Base-by-base conservation (phyloP, 2,329 filamentous ascomycete genomes). In the Ophiosphaerella herpotricha region DNA sequence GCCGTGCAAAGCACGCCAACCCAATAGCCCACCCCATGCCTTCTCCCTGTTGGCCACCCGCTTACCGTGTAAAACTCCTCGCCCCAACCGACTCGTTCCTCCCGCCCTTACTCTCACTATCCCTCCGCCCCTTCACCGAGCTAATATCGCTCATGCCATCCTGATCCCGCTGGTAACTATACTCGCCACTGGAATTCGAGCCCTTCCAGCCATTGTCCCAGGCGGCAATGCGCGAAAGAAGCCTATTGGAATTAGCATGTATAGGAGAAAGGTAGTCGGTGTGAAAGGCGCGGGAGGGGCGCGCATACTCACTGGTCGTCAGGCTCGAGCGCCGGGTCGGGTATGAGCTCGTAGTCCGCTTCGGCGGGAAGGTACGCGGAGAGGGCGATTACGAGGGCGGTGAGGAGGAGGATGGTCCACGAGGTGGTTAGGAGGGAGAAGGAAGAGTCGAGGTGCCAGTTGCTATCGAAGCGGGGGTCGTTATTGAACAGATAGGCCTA, bases 401-500 rank as follows among this genome's bases (percentile, higher is more conserved):
- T 80, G 13, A 85, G 54, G 31, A 82, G 58, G 52, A 82, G 74
- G 3, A 85, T 68, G 46, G 74, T 77, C 82, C 83, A 86, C 60
- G 82, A 85, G 23, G 82, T 76, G 21, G 82, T 86, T 69, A 75
- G 79, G 12, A 96, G 82, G 29, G 88, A 82, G 84, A 89, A 97
- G 1, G 89, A 90, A 46, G 82, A 84, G 65, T 90, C 91, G 46
- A 97, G 81, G 51, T 81, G 80, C 89, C 91, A 97, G 52, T 91
- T 91, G 14, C 88, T 81, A 64, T 87, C 85, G 71, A 97, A 97
- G 61, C 90, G 86, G 41, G 88, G 84, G 70, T 96, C 89, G 67
- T 93, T 81, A 59, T 96, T 87, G 71, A 85, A 92, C 14, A 96
- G 80, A 69, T 90, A 94, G 14, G 90, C 86, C 91, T 96, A 60